Percentiles rank a stretch among this genome's conserved stretches.
Conservation (phyloP, 2,329 filamentous ascomycete genomes). For the Rhexocercosporidium sp. region DNA sequence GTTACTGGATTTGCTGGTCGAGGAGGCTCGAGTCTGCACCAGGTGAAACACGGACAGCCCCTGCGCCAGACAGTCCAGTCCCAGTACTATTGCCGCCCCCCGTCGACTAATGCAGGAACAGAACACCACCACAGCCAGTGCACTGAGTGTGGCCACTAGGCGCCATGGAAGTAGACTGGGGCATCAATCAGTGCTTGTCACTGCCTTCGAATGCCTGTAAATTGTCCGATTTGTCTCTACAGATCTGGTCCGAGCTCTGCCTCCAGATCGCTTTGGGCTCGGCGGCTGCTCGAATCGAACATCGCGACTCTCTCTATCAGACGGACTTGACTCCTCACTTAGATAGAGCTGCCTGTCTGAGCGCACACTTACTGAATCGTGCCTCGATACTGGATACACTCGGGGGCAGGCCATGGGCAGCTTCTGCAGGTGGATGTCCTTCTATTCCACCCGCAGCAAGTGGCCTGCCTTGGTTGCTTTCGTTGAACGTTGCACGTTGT, state of each 20-base stretch:
- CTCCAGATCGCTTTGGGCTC: slow-evolving; percentile 19
- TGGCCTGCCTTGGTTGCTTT: too few relatives aligned
- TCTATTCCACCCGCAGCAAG: background rate
- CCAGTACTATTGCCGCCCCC: background rate
- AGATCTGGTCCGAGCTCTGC: slow-evolving; percentile 17
- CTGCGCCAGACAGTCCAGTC: background rate
- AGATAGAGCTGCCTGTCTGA: slow-evolving; percentile 3
- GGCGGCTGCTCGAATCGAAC: slow-evolving; percentile 20
- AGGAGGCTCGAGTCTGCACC: slow-evolving; percentile 18
- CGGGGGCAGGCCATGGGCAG: background rate
- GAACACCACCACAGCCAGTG: slow-evolving; percentile 1
- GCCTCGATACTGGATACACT: background rate
- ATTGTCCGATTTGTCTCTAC: slow-evolving; percentile 22
- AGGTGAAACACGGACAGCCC: slow-evolving; percentile 18
- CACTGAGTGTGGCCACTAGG: background rate
- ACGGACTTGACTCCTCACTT: slow-evolving; percentile 6
- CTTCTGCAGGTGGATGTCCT: background rate
- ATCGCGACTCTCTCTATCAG: background rate
- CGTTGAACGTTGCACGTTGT: background rate
- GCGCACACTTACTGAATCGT: background rate
- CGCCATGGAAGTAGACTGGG: slow-evolving; percentile 2
- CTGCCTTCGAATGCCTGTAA: slow-evolving; percentile 4
- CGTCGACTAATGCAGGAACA: slow-evolving; percentile 23
- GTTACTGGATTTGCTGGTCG: background rate
- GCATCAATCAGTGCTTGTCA: background rate